A percentile compares a stretch with the other conserved stretches of the same genome.
phyloP scores from a whole-genome alignment of 139 green algal genomes.

The Chlamydomonas applanata region DNA sequence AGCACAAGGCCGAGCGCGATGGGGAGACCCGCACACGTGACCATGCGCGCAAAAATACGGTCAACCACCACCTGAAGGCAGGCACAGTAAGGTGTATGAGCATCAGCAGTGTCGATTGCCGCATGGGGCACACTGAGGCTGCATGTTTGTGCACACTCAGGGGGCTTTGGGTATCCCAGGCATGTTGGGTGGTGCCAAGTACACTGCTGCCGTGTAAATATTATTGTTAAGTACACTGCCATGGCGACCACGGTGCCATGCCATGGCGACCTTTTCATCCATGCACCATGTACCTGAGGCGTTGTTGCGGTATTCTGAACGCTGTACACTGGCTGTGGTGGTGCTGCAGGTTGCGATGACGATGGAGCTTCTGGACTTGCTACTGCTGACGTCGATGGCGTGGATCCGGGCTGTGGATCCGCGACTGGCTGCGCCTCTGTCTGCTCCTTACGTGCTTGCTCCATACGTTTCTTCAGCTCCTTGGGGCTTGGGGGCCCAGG shows the following conservation, averaged over 20 bases:
- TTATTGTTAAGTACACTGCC: too few relatives aligned
- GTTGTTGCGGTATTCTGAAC: not conserved
- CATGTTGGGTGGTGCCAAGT: too few relatives aligned
- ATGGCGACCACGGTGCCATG: too few relatives aligned
- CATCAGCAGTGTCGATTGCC: too few relatives aligned
- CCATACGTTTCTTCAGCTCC: conserved; percentile 10
- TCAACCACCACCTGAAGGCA: conserved; percentile 49
- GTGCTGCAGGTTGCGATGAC: not conserved
- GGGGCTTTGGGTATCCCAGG: too few relatives aligned
- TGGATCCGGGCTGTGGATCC: not conserved
- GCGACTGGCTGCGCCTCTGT: not conserved
- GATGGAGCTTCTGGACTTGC: not conserved
- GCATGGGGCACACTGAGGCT: too few relatives aligned
- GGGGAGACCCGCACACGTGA: conserved; percentile 43
- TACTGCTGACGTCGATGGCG: not conserved
- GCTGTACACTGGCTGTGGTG: not conserved
- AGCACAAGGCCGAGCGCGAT: conserved; percentile 5
- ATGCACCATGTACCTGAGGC: not conserved
- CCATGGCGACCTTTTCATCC: too few relatives aligned
- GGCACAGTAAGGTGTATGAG: too few relatives aligned
- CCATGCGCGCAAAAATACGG: conserved; percentile 72
- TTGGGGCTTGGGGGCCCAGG: conserved; percentile 15
- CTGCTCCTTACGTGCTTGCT: not conserved
- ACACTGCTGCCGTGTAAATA: too few relatives aligned
- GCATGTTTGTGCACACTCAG: too few relatives aligned